Evolutionary conservation across 495 filamentous ascomycete genomes (phyloP), one percentile per base, ranked within the genome.

Genomic region (Staphylotrichum longicolle): DNA sequence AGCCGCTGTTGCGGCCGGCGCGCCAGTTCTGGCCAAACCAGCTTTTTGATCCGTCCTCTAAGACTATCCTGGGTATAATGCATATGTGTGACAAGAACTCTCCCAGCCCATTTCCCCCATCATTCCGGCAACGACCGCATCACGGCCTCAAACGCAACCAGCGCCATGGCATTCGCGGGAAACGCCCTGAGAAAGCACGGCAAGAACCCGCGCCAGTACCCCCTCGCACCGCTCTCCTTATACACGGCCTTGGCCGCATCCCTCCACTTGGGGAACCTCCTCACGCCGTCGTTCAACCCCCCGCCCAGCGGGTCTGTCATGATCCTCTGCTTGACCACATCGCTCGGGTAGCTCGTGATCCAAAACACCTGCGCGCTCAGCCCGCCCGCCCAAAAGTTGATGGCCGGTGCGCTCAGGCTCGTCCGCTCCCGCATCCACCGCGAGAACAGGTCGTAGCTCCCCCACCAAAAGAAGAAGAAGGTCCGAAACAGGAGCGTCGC

Each of bases 391-490:
- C 92, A 97, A 80, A 98, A 98, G 68, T 97, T 97, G 64, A 97
- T 81, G 2, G 85, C 84, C 7, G 93, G 91, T 1, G 86, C 83
- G 20, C 88, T 89, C 59, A 96, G 76, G n/a, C 52, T 75, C 14
- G 91, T 96, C 51, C 84, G 77, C 30, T 83, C 73, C 44, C 80
- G 73, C 68, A 98, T 77, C 60, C 81, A 70, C 20, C 85, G 78
- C 14, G 89, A 90, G 59, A 97, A 79, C 20, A 96, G 55, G 63
- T 96, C 93, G 75, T 98, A 98, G 41, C 85, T 87, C 10, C 88
- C 88, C 94, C 94, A 98, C 93, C 91, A 96, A 78, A 88, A 94
- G 82, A 96, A 96, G 81, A 98, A 98, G 74, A 91, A 95, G 5
- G 87, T 84, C 30, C 94, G 83, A 77, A 97, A 97, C 54, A 98